These are phyloP conservation scores for Botrytis squamosa DNA, from an alignment of 2,329 filamentous ascomycete genomes.

Conservation along the genomic window DNA sequence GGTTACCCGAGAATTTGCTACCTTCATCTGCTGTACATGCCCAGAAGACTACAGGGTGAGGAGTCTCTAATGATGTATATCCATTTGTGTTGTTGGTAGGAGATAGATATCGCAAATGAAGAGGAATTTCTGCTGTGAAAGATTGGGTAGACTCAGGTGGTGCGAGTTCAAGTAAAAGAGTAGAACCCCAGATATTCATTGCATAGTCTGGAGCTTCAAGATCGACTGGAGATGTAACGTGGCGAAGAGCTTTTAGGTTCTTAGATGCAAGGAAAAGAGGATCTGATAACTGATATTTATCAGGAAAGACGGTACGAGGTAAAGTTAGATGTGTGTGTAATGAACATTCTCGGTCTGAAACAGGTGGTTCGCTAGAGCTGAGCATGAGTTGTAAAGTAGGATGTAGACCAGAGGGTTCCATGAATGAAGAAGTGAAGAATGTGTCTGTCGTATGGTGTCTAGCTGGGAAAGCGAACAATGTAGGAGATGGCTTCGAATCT, in stretches of 20 bases:
- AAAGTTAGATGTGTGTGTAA: slow-evolving; percentile 81
- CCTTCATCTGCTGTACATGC: slow-evolving; percentile 70
- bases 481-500: slow-evolving; percentile 67
- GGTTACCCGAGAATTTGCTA: slow-evolving; percentile 69
- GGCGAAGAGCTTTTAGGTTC: slow-evolving; percentile 67
- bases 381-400: slow-evolving; percentile 73
- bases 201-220: slow-evolving; percentile 88
- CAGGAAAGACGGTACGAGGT: slow-evolving; percentile 77
- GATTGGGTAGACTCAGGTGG: slow-evolving; percentile 43
- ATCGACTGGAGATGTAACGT: slow-evolving; percentile 75
- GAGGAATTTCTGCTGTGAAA: slow-evolving; percentile 71
- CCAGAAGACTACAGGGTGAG: slow-evolving; percentile 88
- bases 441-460: slow-evolving; percentile 63
- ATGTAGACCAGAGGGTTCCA: slow-evolving; percentile 76
- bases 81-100: slow-evolving; percentile 53
- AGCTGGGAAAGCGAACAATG: slow-evolving; percentile 80
- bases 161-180: slow-evolving; percentile 71
- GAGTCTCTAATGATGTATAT: slow-evolving; percentile 57
- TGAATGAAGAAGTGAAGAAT: slow-evolving; percentile 63
- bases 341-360: slow-evolving; percentile 58
- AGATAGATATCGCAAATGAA: slow-evolving; percentile 80
- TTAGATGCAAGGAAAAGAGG: slow-evolving; percentile 76
- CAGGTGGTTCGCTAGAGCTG: slow-evolving; percentile 50
- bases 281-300: slow-evolving; percentile 81
- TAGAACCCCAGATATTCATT: slow-evolving; percentile 74